Evolutionary conservation across 2,329 filamentous ascomycete genomes (phyloP).

Genomic region (Fusarium stilboides): DNA sequence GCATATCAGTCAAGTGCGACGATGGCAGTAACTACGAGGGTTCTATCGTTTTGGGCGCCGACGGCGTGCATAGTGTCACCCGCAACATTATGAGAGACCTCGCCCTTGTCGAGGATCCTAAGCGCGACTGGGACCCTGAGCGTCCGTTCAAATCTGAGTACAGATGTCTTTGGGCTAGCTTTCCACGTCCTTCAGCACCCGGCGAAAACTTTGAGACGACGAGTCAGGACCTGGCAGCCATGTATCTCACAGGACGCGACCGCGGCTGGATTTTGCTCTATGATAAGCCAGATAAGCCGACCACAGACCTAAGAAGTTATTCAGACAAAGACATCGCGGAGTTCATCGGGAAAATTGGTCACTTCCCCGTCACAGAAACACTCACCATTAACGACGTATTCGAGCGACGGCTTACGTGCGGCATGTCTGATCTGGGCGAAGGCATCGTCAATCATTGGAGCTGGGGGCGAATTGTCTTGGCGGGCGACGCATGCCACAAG

Average conservation of each 20-base stretch:
- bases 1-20: too few species aligned
- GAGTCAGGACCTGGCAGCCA: constrained; percentile 43
- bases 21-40: too few species aligned
- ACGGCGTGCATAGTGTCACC: too few species aligned
- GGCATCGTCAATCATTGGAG: constrained; percentile 52
- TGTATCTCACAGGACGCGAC: constrained; percentile 51
- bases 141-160: too few species aligned
- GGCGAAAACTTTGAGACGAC: constrained; percentile 52
- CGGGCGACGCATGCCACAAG: constrained; percentile 55
- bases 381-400: neutral
- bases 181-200: constrained; percentile 1
- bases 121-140: too few species aligned
- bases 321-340: too few species aligned
- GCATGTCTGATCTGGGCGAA: constrained; percentile 51
- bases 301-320: neutral
- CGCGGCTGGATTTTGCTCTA: constrained; percentile 55
- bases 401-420: neutral
- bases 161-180: too few species aligned
- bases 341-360: neutral
- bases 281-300: constrained; percentile 50
- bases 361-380: neutral
- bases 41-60: too few species aligned
- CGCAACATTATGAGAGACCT: too few species aligned
- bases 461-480: constrained; percentile 50
- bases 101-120: too few species aligned